Evolutionary conservation across 208 protist species (phyloP), one percentile per base, ranked within the genome.

Genomic region (Trypanosoma melophagium): DNA sequence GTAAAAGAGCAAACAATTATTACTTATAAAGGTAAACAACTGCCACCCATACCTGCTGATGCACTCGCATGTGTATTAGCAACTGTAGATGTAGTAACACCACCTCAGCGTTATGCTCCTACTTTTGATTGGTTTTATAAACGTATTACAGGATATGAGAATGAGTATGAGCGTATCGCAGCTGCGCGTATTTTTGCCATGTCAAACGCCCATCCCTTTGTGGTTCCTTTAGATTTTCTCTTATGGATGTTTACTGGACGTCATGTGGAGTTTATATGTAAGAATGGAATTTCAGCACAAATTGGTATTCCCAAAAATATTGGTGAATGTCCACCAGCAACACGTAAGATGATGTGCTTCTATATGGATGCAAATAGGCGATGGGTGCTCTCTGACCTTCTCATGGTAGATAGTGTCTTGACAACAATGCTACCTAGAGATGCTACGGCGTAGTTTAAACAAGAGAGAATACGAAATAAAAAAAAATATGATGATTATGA

Each of bases 91-190:
- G 86, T 92, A 17, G 84, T 90, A 13, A 79, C 86, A 7, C 89
- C 89, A 14, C 89, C 89, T 17, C 76, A 79, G 38, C 86, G 89
- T 22, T 90, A 85, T 57, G 56, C 65, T 21, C 63, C 50, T 52
- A 69, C 76, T 55, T 94, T 87, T 65, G 85, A 94, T 31, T 94
- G 84, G 81, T 94, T 81, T 70, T 94, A 94, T 76, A 77, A 86
- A 53, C 85, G 89, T 47, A 78, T 92, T 42, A 58, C 77, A 22
- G 83, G 86, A 22, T 77, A 86, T 51, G 70, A 84, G 28, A 86
- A 66, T 72, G 89, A 92, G 47, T 89, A 90, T 65, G 83, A 94
- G 77, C 80, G 81, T 49, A 83, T 89, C n/a, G 86, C 81, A 16
- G 74, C 76, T 17, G 83, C 89, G 57, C 78, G 86, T 16, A 58